Base-by-base conservation (phyloP, 164 flowering plant genomes). In the Annona cherimola region DNA sequence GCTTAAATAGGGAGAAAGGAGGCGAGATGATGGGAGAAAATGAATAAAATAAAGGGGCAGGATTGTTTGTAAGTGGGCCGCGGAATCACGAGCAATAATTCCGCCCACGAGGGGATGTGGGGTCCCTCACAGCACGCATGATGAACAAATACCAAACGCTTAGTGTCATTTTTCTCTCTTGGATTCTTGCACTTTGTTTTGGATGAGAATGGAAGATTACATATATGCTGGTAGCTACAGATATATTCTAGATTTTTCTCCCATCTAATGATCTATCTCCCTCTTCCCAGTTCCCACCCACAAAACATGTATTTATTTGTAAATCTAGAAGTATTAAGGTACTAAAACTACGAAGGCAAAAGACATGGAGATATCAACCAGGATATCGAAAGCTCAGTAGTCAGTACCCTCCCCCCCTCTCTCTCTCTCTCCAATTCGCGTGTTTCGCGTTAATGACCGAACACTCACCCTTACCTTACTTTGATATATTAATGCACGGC, bases 21-120 rank as follows among this genome's bases (percentile, higher is more conserved):
- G 9, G 14, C 3, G 57, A 50, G 14, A 50, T 50, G 57, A 50
- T 50, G 57, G 57, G 57, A 16, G 60, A 14, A 16, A 19, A 35
- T 39, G n/a, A 62, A 63, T 63, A 65, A 72, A 64, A 72, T 54
- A 45, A 40, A 54, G 41, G 42, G 71, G n/a, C 19, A 44, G 18
- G 60, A 39, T 35, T 35, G 16, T 68, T 63, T 4, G 55, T 26
- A 19, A 4, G 73, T 76, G 78, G 74, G 76, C 57, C 73, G 74
- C 64, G 77, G 78, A 78, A 81, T 79, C 80, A 63, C 43, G 67
- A 65, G 78, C 77, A 82, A 82, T 82, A 75, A 82, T 82, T 79
- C 79, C 71, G 72, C 74, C 82, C 82, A 82, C 82, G 84, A 73
- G 82, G 82, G 71, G 20, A 65, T 66, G 74, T 8, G 72, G 77